These are phyloP conservation scores for Diaporthe sp. DNA, from an alignment of 2,329 filamentous ascomycete species.

Conservation along the genomic window DNA sequence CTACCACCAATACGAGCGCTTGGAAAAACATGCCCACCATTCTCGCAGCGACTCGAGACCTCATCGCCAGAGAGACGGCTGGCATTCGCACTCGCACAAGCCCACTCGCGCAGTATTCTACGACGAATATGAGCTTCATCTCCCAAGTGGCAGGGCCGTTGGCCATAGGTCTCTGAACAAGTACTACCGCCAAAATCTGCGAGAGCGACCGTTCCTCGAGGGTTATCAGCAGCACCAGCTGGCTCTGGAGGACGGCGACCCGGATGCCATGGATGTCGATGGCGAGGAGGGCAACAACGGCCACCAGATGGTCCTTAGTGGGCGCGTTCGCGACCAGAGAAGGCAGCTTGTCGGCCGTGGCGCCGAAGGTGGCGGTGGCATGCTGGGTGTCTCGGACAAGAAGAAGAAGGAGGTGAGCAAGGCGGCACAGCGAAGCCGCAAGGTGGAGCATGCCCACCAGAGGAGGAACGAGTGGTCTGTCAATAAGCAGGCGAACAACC, in stretches of 20 bases:
- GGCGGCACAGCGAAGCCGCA: conserved; percentile 78
- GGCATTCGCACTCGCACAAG: conserved; percentile 86
- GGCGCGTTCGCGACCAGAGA: conserved; percentile 56
- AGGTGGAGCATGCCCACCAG: conserved; percentile 72
- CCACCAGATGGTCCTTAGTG: conserved; percentile 52
- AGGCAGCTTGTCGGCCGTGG: conserved; percentile 72
- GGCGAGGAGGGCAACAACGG: conserved; percentile 50
- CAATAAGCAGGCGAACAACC: conserved; percentile 82
- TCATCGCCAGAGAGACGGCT: conserved; percentile 82
- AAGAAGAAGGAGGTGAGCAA: conserved; percentile 79
- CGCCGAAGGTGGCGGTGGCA: conserved; percentile 80
- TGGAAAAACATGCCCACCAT: conserved; percentile 82
- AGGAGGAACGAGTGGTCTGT: conserved; percentile 78
- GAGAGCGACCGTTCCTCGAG: conserved; percentile 83
- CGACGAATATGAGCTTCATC: conserved; percentile 93
- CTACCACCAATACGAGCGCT: conserved; percentile 78
- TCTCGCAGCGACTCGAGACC: conserved; percentile 78
- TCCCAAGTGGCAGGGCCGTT: conserved; percentile 89
- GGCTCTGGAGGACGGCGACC: conserved; percentile 64
- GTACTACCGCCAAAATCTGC: conserved; percentile 94
- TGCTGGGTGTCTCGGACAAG: conserved; percentile 82
- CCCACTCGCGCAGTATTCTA: conserved; percentile 84
- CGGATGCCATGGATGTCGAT: conserved; percentile 58
- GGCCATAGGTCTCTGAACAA: conserved; percentile 89
- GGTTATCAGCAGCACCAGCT: conserved; percentile 72